Base-by-base conservation (phyloP, 2,329 filamentous ascomycete species). In the Leptographium flavum region DNA sequence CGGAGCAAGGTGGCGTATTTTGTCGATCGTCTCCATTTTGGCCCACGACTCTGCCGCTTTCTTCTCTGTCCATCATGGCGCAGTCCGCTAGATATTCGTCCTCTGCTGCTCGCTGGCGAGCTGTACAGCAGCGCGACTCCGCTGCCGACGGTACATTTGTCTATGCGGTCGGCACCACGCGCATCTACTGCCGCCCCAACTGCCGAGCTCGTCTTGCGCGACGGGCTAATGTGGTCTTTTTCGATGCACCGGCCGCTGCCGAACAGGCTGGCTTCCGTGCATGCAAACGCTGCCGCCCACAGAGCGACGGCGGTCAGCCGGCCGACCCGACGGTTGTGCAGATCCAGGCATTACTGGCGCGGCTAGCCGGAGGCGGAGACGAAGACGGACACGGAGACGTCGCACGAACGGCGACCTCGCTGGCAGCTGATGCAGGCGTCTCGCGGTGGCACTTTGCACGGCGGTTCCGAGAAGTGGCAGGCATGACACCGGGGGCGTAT, bases 161-260 rank as follows among this genome's bases (percentile, higher is more conserved):
- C 39, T 69, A 68, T 53, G 65, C 52, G 42, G 66, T 69, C 5
- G 57, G 57, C 43, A 65, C 66, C 0, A 69, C 66, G n/a, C 59
- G 61, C 49, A 64, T 69, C 47, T 81, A 76, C 59, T 81, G 77
- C 56, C 68, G 76, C 2, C 75, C 76, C 1, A 74, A 68, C 19
- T 81, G 77, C 56, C 69, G 71, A 15, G 73, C 74, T 2, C 68
- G 77, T 0, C 68, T 80, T 13, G 74, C 78, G 2, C 68, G 76
- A 2, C 68, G 76, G 39, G 70, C 73, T 42, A 81, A 81, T 42
- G 68, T 80, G 4, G 57, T 59, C 2, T 81, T 79, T 58, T 76
- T 68, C 57, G 56, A 65, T 15, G 65, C 60, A 0, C 54, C 63
- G 0, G 48, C 55, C 1, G 62, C 69, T 27, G 77, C 77, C 2